Percentiles rank a stretch among this genome's conserved stretches.
phyloP scores from a whole-genome alignment of 345 rosid genomes.

The Corchorus olitorius region DNA sequence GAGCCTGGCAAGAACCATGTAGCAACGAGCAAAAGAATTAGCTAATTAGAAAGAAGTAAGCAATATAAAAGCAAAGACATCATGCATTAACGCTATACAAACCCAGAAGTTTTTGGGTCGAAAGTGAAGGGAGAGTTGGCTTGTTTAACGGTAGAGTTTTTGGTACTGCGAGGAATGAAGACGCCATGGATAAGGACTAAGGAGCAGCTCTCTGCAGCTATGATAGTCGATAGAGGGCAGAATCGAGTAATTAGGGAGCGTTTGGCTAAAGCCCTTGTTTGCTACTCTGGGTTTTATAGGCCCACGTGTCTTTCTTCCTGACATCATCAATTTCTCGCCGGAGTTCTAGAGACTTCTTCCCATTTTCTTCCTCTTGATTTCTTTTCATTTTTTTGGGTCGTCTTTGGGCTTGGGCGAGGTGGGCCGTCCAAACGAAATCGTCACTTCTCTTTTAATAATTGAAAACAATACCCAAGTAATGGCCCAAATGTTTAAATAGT shows the following conservation, averaged over 20 bases:
- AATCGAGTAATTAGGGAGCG: background rate
- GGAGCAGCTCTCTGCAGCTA: background rate
- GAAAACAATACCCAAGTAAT: too few relatives aligned
- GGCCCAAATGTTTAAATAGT: too few relatives aligned
- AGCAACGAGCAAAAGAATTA: background rate
- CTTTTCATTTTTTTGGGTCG: background rate
- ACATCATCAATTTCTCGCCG: background rate
- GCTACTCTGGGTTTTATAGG: background rate
- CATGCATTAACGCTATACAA: background rate
- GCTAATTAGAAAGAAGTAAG: background rate
- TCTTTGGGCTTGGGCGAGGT: background rate
- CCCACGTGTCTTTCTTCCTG: background rate
- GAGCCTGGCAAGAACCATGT: conserved; percentile 33
- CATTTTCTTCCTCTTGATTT: background rate
- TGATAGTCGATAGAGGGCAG: background rate
- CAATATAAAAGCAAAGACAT: background rate
- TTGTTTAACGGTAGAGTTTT: conserved; percentile 43
- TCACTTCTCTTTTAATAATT: background rate
- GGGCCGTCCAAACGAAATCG: background rate
- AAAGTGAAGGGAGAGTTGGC: conserved; percentile 25
- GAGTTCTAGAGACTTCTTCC: conserved; percentile 11
- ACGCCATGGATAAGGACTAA: conserved; percentile 49
- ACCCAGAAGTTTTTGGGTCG: conserved; percentile 44
- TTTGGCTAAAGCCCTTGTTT: background rate
- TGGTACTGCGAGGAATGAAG: conserved; percentile 53